Base-by-base conservation (phyloP, 768 basidiomycete genomes). In the Sporobolomyces pararoseus region DNA sequence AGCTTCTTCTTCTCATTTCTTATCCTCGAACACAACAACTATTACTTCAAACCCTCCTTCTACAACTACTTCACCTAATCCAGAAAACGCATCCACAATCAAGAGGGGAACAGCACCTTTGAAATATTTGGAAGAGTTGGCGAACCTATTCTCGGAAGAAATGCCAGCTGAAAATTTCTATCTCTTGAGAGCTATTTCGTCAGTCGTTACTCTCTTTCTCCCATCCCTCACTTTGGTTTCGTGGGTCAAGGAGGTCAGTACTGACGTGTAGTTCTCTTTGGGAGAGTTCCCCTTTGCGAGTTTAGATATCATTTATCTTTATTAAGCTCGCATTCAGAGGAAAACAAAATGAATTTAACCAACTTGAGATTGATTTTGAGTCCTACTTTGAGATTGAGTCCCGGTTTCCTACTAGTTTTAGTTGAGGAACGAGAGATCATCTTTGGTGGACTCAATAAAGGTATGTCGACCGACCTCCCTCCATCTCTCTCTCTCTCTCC, bases 291-390 rank as follows among this genome's bases (percentile, higher is more conserved):
- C n/a, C n/a, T n/a, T n/a, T n/a, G n/a, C n/a, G n/a, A n/a, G n/a
- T n/a, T n/a, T n/a, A 57, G 59, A 19, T 71, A 70, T 44, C 76
- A 77, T 59, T 70, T 77, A n/a, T 67, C 68, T 0, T 53, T 65
- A 19, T 51, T 77, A 2, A 51, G 65, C 7, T 47, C 54, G 4
- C 55, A 71, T 50, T 50, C 72, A 3, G 42, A 23, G 7, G 46
- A 29, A 17, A 77, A 70, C 57, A 76, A 76, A 67, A 77, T 77
- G 76, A 72, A 69, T 5, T 61, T 77, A 17, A 39, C 57, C 13
- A 77, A 77, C 47, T 54, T 77, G 17, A 49, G 67, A 29, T 57
- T 77, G 25, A 76, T 77, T 60, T 51, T 77, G 7, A 66, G 62
- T 7, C 76, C 76, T n/a, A 77, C 76, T 1, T 42, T 77, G 13